Percentiles rank a stretch among this genome's conserved stretches.
These are phyloP conservation scores for Diaporthe caulivora DNA, from an alignment of 2,329 filamentous ascomycete species.

Conservation along the genomic window DNA sequence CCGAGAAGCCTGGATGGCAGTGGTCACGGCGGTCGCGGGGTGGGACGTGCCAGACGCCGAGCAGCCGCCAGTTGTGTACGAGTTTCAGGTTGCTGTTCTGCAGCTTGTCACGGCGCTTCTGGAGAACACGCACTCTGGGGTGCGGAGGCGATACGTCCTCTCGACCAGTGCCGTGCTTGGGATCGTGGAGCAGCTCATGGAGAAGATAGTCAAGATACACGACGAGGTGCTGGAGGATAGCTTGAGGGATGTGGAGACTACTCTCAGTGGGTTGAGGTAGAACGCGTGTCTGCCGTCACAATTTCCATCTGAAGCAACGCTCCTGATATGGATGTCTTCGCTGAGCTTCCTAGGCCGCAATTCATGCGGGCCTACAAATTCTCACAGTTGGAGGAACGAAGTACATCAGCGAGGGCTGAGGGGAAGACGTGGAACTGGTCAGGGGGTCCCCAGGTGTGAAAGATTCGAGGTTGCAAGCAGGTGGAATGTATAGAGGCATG, in stretches of 20 bases:
- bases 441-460: not conserved
- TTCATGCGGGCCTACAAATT: too few relatives aligned
- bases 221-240: constrained; percentile 52
- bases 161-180: constrained; percentile 64
- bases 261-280: constrained; percentile 43
- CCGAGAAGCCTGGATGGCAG: constrained; percentile 68
- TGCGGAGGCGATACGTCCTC: constrained; percentile 63
- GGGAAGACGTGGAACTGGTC: not conserved
- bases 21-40: constrained; percentile 64
- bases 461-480: not conserved
- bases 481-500: not conserved
- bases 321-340: not conserved
- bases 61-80: constrained; percentile 50
- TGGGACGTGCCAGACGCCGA: constrained; percentile 55
- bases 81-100: constrained; percentile 66
- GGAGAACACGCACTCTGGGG: constrained; percentile 56
- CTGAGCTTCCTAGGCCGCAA: not conserved
- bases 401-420: not conserved
- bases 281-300: too few relatives aligned
- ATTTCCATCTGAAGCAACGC: too few relatives aligned
- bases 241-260: constrained; percentile 57
- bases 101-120: constrained; percentile 69
- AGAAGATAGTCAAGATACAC: constrained; percentile 41
- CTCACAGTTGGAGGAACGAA: not conserved
- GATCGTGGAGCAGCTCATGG: constrained; percentile 58